Base-by-base conservation (phyloP, 768 basidiomycete genomes). In the Calocybe gangraenosa region DNA sequence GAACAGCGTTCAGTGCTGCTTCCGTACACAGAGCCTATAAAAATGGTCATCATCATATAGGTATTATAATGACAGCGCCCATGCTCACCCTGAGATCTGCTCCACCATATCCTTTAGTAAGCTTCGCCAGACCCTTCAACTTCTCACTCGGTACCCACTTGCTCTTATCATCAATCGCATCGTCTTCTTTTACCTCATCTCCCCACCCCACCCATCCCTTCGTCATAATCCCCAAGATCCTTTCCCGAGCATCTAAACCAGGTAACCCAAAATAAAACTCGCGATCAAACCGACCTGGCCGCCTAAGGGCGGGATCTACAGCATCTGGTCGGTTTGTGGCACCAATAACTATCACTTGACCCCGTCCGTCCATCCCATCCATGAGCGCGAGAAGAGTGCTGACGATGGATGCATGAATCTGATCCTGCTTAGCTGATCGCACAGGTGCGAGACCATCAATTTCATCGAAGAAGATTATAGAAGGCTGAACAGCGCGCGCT, bases 351-450 rank as follows among this genome's bases (percentile, higher is more conserved):
- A 98, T 79, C 14, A 99, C 95, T 64, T 97, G 93, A 1, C 93
- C 94, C 42, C 96, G 80, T 1, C 94, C 94, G 51, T 99, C 96
- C 95, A 98, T 98, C 35, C 95, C 96, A 62, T 98, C 96, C 96
- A 98, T 98, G 35, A 98, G 74, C 2, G 96, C 95, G 2, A 99
- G 74, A 7, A 98, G 74, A 0, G 96, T 98, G 40, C 89, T 92
- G 6, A 99, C 96, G 52, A 99, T 93, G 21, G 90, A 93, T 1
- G 96, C 96, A 60, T 98, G 96, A 44, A 98, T 97, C 65, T 99
- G 95, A 61, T 98, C 96, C 58, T 97, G 96, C 59, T 98, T 97
- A 14, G 91, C 89, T n/a, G 92, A 95, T 37, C 96, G 85, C 2
- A 98, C 95, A 1, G 96, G 96, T 10, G 96, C 96, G 15, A 99